These are phyloP conservation scores for Hortaea werneckii DNA, from an alignment of 2,329 filamentous ascomycete species.

Conservation along the genomic window DNA sequence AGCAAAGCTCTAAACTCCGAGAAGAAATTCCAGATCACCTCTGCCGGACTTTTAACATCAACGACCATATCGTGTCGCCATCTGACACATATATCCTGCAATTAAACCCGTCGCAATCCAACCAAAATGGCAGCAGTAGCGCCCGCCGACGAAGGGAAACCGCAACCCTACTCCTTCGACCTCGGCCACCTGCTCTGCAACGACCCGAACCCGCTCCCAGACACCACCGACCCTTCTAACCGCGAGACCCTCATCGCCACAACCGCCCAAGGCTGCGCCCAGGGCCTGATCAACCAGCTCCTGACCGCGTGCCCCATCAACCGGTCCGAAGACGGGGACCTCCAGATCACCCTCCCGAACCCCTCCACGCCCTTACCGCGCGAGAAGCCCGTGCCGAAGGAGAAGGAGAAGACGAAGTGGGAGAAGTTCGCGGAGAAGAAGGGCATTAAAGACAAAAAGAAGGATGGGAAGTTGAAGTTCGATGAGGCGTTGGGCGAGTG, in stretches of 20 bases:
- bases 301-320: slow-evolving; percentile 76
- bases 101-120: too few relatives aligned
- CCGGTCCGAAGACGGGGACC: slow-evolving; percentile 49
- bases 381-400: slow-evolving; percentile 79
- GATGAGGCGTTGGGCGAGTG: slow-evolving; percentile 79
- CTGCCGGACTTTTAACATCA: background rate
- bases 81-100: background rate
- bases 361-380: slow-evolving; percentile 65
- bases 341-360: slow-evolving; percentile 68
- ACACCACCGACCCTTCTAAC: slow-evolving; percentile 35
- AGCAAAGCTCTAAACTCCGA: too few relatives aligned
- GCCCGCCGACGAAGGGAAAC: slow-evolving; percentile 34
- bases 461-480: slow-evolving; percentile 71
- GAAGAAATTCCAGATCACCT: background rate
- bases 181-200: slow-evolving; percentile 75
- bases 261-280: slow-evolving; percentile 78
- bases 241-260: slow-evolving; percentile 58
- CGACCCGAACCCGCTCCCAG: slow-evolving; percentile 71
- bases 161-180: slow-evolving; percentile 86
- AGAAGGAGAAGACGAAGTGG: slow-evolving; percentile 85
- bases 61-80: background rate
- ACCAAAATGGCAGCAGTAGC: background rate
- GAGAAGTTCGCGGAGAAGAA: slow-evolving; percentile 93
- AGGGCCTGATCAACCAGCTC: slow-evolving; percentile 88
- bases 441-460: slow-evolving; percentile 82